These are phyloP conservation scores for Mortierella sp. DNA, from an alignment of 371 early-diverging fungal species.

Conservation along the genomic window DNA sequence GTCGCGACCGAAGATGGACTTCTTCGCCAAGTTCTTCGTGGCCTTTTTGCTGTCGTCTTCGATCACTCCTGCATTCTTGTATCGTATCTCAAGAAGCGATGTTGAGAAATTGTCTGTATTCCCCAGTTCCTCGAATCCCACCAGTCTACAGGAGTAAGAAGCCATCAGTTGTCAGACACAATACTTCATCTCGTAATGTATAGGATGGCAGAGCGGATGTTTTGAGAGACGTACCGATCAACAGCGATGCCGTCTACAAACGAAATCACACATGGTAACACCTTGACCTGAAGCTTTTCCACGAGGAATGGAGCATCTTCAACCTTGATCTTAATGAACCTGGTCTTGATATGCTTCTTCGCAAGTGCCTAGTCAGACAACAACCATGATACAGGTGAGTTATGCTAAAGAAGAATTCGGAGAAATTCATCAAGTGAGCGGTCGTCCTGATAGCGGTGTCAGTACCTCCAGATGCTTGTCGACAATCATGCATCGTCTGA, in stretches of 20 bases:
- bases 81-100: slow-evolving; percentile 77
- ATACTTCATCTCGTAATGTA: slow-evolving; percentile 16
- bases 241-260: slow-evolving; percentile 81
- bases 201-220: background rate
- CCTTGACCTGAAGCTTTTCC: slow-evolving; percentile 84
- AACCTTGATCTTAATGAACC: slow-evolving; percentile 90
- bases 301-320: slow-evolving; percentile 93
- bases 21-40: slow-evolving; percentile 25
- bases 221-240: slow-evolving; percentile 65
- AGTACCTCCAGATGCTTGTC: slow-evolving; percentile 86
- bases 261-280: slow-evolving; percentile 91
- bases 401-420: background rate
- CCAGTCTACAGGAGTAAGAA: slow-evolving; percentile 63
- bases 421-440: background rate
- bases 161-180: slow-evolving; percentile 1
- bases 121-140: slow-evolving; percentile 96
- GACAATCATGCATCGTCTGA: slow-evolving; percentile 93
- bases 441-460: background rate
- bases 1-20: slow-evolving; percentile 47
- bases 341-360: slow-evolving; percentile 81
- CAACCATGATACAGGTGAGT: background rate
- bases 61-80: slow-evolving; percentile 57
- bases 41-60: slow-evolving; percentile 47
- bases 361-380: slow-evolving; percentile 66
- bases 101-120: slow-evolving; percentile 90